These are phyloP conservation scores for Backusella sp. DNA, from an alignment of 192 early-diverging fungal genomes.

Conservation along the genomic window DNA sequence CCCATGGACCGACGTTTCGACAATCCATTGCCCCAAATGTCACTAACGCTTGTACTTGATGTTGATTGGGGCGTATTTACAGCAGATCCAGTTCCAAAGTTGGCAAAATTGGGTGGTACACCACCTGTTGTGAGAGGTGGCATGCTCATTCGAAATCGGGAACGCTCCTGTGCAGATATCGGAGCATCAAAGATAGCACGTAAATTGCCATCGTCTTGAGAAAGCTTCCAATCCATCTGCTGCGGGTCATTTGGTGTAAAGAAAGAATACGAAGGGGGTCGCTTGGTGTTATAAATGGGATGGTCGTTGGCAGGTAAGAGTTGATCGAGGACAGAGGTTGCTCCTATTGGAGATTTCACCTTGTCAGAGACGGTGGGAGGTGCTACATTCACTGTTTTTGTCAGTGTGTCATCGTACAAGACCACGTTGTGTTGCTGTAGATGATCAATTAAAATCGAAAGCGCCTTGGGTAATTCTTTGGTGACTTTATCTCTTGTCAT, in stretches of 20 bases:
- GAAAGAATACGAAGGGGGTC: neutral
- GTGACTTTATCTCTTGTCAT: constrained; percentile 3
- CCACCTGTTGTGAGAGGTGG: neutral
- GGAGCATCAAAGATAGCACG: constrained; percentile 14
- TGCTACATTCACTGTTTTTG: neutral
- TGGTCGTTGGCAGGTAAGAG: neutral
- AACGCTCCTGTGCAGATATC: constrained; percentile 1
- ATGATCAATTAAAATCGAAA: neutral
- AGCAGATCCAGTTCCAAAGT: neutral
- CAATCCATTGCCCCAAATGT: neutral
- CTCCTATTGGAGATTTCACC: neutral
- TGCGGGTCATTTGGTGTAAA: neutral
- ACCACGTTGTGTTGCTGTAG: neutral
- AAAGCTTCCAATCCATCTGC: neutral
- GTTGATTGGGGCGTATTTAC: neutral
- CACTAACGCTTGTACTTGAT: neutral
- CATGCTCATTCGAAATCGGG: neutral
- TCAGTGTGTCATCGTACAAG: neutral
- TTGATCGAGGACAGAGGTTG: neutral
- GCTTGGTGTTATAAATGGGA: neutral
- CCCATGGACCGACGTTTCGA: neutral
- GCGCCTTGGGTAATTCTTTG: neutral
- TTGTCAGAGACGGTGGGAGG: neutral
- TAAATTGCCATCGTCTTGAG: neutral
- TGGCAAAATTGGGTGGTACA: neutral